Evolutionary conservation across 345 rosid species (phyloP).

Genomic region (Acer campestre): DNA sequence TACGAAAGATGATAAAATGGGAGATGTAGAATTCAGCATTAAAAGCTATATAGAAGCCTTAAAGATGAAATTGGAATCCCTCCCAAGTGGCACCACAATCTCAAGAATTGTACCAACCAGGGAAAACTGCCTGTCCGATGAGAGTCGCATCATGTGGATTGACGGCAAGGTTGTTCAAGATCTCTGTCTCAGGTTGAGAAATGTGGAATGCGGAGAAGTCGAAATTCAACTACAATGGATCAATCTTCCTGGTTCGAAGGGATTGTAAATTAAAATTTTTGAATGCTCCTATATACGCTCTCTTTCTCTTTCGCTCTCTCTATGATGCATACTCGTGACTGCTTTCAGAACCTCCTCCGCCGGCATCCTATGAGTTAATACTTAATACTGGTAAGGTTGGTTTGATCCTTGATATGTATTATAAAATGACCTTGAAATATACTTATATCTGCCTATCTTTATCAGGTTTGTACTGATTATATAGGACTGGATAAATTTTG

Average conservation of each 20-base stretch:
- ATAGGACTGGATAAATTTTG: slow-evolving; percentile 8
- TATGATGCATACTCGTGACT: not conserved
- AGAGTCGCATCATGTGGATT: slow-evolving; percentile 47
- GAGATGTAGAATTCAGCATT: slow-evolving; percentile 83
- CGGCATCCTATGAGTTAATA: not conserved
- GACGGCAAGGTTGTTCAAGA: slow-evolving; percentile 66
- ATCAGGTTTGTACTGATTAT: not conserved
- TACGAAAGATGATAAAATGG: slow-evolving; percentile 91
- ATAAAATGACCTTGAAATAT: not conserved
- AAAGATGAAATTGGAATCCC: slow-evolving; percentile 48
- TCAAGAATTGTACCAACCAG: slow-evolving; percentile 54
- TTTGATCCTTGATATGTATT: not conserved
- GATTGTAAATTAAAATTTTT: slow-evolving; percentile 29
- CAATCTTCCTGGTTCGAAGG: slow-evolving; percentile 72
- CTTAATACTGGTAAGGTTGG: not conserved
- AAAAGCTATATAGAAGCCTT: slow-evolving; percentile 63
- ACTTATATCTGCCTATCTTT: not conserved
- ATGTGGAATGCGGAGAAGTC: slow-evolving; percentile 90
- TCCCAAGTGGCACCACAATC: slow-evolving; percentile 68
- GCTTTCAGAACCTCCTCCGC: not conserved
- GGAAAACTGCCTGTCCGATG: slow-evolving; percentile 71
- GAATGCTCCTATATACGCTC: not conserved
- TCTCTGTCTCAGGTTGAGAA: slow-evolving; percentile 64
- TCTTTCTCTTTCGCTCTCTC: not conserved
- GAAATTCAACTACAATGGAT: slow-evolving; percentile 90